Evolutionary conservation across 768 basidiomycete genomes (phyloP).

Genomic region (Amanita brunnescens): DNA sequence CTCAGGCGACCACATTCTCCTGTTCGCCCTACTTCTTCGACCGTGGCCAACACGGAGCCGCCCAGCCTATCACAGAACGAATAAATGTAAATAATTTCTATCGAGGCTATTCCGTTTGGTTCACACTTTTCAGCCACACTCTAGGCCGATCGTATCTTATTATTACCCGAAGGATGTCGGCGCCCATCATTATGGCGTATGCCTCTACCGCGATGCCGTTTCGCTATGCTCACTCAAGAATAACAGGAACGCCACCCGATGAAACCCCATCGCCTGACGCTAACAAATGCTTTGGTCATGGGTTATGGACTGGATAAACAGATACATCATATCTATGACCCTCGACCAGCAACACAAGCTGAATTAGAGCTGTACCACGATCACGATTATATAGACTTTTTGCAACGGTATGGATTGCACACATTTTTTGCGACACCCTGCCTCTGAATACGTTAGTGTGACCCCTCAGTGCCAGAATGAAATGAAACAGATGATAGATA

Average conservation of each 20-base stretch:
- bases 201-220: slow-evolving; percentile 14
- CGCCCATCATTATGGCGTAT: slow-evolving; percentile 92
- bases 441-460: slow-evolving; percentile 44
- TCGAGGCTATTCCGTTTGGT: background rate
- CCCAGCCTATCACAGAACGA: slow-evolving; percentile 72
- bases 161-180: slow-evolving; percentile 94
- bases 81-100: slow-evolving; percentile 48
- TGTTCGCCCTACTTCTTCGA: slow-evolving; percentile 69
- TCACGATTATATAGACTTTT: slow-evolving; percentile 90
- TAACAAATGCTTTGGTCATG: slow-evolving; percentile 92
- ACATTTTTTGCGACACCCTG: background rate
- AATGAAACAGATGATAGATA: slow-evolving; percentile 72
- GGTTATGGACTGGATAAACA: slow-evolving; percentile 95
- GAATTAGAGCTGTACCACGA: slow-evolving; percentile 92
- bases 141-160: slow-evolving; percentile 87
- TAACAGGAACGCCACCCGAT: slow-evolving; percentile 92
- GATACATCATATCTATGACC: slow-evolving; percentile 88
- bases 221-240: background rate
- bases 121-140: slow-evolving; percentile 43
- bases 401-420: slow-evolving; percentile 58
- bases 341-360: slow-evolving; percentile 78
- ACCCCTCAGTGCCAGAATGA: slow-evolving; percentile 64
- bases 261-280: slow-evolving; percentile 94
- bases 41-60: slow-evolving; percentile 58
- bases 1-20: slow-evolving; percentile 58